Conservation (phyloP, 805 yeast genomes). For the Barnettozyma siamensis region DNA sequence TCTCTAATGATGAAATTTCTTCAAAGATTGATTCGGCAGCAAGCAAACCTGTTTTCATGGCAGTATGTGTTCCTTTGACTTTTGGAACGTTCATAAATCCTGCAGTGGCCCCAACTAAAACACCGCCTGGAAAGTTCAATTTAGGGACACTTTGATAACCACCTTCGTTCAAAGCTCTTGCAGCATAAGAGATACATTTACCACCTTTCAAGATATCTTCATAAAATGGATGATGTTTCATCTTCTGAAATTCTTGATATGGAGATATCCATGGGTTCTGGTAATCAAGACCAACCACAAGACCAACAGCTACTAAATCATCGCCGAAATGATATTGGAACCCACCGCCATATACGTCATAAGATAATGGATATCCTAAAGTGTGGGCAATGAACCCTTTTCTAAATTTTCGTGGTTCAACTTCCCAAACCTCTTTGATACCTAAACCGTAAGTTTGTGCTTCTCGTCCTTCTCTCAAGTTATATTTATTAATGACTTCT, state of each 20-base stretch:
- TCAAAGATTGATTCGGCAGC: slow-evolving; percentile 84
- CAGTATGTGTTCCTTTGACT: slow-evolving; percentile 96
- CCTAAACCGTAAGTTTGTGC: slow-evolving; percentile 96
- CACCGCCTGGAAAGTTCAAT: slow-evolving; percentile 92
- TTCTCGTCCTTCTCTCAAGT: slow-evolving; percentile 56
- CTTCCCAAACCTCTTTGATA: slow-evolving; percentile 96
- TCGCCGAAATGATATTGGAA: slow-evolving; percentile 97
- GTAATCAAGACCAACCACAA: slow-evolving; percentile 94
- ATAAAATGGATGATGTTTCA: slow-evolving; percentile 91
- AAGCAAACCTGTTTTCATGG: slow-evolving; percentile 90
- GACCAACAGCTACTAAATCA: slow-evolving; percentile 82
- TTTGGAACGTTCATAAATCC: slow-evolving; percentile 97
- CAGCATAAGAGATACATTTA: slow-evolving; percentile 88
- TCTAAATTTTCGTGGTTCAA: slow-evolving; percentile 71
- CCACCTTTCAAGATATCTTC: slow-evolving; percentile 75
- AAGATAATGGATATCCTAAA: slow-evolving; percentile 78
- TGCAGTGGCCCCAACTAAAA: slow-evolving; percentile 90
- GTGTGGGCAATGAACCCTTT: slow-evolving; percentile 81
- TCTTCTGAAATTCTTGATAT: slow-evolving; percentile 88
- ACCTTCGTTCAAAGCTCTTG: slow-evolving; percentile 96
- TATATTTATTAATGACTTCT: slow-evolving; percentile 61
- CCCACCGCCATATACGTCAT: slow-evolving; percentile 89
- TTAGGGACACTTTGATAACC: slow-evolving; percentile 92
- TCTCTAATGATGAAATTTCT: slow-evolving; percentile 40
- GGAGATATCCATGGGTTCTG: slow-evolving; percentile 94